Base-by-base conservation (phyloP, 768 basidiomycete species). In the Agaricus subrufescens region DNA sequence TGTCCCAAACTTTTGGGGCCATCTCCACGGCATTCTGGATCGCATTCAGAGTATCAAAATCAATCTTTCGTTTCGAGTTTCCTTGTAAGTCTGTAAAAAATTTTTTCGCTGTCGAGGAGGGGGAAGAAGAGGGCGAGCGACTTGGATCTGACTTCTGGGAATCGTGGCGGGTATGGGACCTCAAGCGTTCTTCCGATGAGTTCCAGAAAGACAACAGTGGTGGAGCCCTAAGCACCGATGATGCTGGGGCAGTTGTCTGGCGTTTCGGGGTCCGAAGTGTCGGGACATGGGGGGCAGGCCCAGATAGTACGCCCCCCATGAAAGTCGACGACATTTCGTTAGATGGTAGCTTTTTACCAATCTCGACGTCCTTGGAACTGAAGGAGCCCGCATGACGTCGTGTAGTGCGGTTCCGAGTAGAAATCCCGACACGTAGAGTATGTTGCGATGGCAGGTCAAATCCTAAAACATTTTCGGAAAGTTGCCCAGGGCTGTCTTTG, bases 341-440 rank as follows among this genome's bases (percentile, higher is more conserved):
- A n/a, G 86, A 86, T 7, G 90, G 87, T 49, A 91, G 67, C 53
- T 82, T 76, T 69, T 86, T 91, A 40, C 94, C 94, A 50, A 91
- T 85, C 66, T 96, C 87, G 5, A 96, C 89, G 66, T 97, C 94
- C 65, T 92, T 89, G 26, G 80, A 85, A 59, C 94, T 96, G 73
- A 96, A 98, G 3, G 94, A 96, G n/a, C 94, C 94, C 4, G 91
- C 94, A 67, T 96, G 90, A 38, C 94, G 79, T 44, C 94, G 78
- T 25, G 83, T 79, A 48, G 80, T 85, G 27, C 84, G 83, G 26
- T 69, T 70, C 58, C 79, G 77, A 54, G 70, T 43, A 10, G 55
- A 46, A 8, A 56, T 45, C 2, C 48, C 55, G 12, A 46, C 55
- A 4, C 55, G 48, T 25, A 56, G 15, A 12, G 55, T 56, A 34